Evolutionary conservation across 1,139 yeast genomes (phyloP).

Genomic region (Yamadazyma sp.): DNA sequence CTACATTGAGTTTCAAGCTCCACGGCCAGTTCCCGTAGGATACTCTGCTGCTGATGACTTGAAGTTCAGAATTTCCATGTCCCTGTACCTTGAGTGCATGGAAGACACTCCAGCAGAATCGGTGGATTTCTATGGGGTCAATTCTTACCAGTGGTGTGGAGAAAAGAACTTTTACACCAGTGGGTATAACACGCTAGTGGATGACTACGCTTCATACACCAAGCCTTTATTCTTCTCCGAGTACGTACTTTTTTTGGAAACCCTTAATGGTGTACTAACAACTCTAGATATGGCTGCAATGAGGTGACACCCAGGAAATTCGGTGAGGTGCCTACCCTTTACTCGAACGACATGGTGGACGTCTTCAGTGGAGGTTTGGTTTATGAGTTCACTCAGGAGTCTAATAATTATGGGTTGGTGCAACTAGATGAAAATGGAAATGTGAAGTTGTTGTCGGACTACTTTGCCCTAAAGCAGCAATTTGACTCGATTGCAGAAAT

Average conservation of each 20-base stretch:
- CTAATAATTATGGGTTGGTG: conserved; percentile 86
- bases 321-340: conserved; percentile 72
- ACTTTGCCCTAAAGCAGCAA: conserved; percentile 47
- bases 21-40: conserved; percentile 82
- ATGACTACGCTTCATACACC: conserved; percentile 65
- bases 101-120: conserved; percentile 56
- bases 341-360: conserved; percentile 70
- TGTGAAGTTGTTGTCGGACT: conserved; percentile 55
- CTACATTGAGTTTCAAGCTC: conserved; percentile 58
- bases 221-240: conserved; percentile 89
- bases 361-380: conserved; percentile 92
- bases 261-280: conserved; percentile 10
- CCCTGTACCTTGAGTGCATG: conserved; percentile 78
- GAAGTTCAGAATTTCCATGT: conserved; percentile 68
- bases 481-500: conserved; percentile 35
- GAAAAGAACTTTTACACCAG: conserved; percentile 76
- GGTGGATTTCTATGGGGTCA: conserved; percentile 92
- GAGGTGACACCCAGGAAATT: conserved; percentile 76
- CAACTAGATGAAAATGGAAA: conserved; percentile 57
- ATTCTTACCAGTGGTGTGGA: conserved; percentile 98
- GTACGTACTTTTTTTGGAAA: conserved; percentile 31
- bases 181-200: conserved; percentile 76
- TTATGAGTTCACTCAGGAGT: conserved; percentile 87
- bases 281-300: conserved; percentile 70
- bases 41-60: conserved; percentile 94